Conservation (phyloP, 495 filamentous ascomycete species). For the Rusavskia elegans region DNA sequence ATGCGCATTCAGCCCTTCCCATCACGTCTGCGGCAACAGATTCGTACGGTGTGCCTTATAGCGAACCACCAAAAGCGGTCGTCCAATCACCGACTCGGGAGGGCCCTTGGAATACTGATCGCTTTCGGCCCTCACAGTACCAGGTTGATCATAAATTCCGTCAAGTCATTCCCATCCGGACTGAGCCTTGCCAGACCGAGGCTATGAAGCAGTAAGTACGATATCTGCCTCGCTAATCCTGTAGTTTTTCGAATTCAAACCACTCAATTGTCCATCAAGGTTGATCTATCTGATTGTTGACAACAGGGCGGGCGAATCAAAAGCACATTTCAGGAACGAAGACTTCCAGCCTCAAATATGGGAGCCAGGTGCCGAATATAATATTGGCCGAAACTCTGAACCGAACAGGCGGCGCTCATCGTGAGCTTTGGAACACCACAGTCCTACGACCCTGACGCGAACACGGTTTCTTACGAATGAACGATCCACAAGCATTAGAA, state of each 20-base stretch:
- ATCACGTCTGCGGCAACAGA: background rate
- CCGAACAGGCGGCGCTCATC: background rate
- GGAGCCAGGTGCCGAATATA: conserved; percentile 14
- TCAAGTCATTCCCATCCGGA: background rate
- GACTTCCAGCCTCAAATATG: conserved; percentile 64
- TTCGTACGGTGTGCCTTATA: background rate
- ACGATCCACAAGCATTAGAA: background rate
- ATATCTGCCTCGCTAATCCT: background rate
- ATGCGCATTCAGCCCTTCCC: background rate
- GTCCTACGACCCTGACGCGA: background rate
- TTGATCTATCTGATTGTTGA: background rate
- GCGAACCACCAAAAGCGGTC: background rate
- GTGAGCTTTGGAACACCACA: background rate
- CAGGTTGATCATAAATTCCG: conserved; percentile 11
- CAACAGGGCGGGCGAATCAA: conserved; percentile 43
- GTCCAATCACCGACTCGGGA: background rate
- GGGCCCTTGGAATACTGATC: background rate
- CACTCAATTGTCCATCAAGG: background rate
- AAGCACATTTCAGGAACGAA: conserved; percentile 67
- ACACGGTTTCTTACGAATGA: background rate
- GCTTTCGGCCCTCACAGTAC: conserved; percentile 21
- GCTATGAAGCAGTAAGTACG: conserved; percentile 13
- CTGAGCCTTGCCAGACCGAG: conserved; percentile 11
- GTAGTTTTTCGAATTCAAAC: background rate
- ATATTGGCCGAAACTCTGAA: background rate